Base-by-base conservation (phyloP, 345 rosid genomes). In the Citrus australasica region DNA sequence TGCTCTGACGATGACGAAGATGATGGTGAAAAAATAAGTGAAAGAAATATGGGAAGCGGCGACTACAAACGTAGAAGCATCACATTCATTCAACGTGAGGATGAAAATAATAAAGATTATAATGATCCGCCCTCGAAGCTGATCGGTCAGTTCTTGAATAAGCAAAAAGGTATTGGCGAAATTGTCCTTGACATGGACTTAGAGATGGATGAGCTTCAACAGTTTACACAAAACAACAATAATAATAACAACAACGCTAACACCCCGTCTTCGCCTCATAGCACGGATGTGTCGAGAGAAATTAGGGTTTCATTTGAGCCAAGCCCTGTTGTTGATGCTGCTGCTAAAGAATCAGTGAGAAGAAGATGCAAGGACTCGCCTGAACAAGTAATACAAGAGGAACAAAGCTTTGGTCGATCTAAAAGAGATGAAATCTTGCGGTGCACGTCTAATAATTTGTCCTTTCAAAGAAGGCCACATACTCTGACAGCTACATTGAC, bases 141-240 rank as follows among this genome's bases (percentile, higher is more conserved):
- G 51, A 83, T 82, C 9, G 69, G 84, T 30, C 81, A 85, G 75
- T 81, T 85, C 68, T 66, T 85, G 62, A 76, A 76, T 25, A 83
- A 78, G 42, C 84, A 83, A 53, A 80, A 63, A 61, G 11, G 21
- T 4, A 53, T 3, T 2, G 89, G 84, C 4, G 98, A 95, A 78
- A 87, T 93, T 81, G 84, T 93, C 3, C 73, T 96, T 14, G 97
- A 94, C 42, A 88, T 96, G 82, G 97, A 92, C 67, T 59, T 88
- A 75, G 94, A 94, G 21, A 89, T 87, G 83, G 90, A 91, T 21
- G 93, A 87, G 75, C 74, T 88, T 0, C 74, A 68, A 58, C 69
- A 27, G 0, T 69, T 17, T 53, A 53, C 58, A 53, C 58, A 53
- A 53, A 17, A 5, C 22, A 53, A 53, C 7, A 53, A 53, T 1